Conservation (phyloP, 139 green algal genomes). For the Ettlia oleoabundans region DNA sequence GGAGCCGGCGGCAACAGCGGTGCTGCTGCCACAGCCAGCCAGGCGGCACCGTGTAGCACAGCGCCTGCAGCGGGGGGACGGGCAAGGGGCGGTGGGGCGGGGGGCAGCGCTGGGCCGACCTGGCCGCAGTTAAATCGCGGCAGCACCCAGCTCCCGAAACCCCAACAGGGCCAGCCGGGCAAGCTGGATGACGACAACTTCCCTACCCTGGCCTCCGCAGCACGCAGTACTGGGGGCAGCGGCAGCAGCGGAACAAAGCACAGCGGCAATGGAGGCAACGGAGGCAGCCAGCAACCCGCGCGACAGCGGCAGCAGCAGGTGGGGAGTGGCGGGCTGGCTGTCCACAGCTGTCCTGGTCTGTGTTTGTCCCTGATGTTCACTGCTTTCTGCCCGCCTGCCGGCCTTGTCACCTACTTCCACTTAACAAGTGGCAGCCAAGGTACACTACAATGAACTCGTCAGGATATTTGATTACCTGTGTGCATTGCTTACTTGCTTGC, state of each 20-base stretch:
- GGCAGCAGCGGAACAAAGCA: neutral
- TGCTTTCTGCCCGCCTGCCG: neutral
- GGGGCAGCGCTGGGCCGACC: too few relatives aligned
- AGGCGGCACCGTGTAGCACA: too few relatives aligned
- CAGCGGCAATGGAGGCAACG: neutral
- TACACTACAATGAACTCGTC: too few relatives aligned
- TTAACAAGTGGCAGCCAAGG: too few relatives aligned
- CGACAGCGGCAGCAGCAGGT: neutral
- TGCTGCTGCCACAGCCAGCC: neutral
- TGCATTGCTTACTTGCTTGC: too few relatives aligned
- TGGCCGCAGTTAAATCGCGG: too few relatives aligned
- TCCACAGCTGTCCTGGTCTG: neutral
- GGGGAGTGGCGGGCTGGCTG: neutral
- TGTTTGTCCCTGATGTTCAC: too few relatives aligned
- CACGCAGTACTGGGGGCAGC: neutral
- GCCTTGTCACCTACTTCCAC: neutral
- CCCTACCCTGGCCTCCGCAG: constrained; percentile 13
- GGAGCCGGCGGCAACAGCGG: neutral
- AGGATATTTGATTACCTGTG: neutral
- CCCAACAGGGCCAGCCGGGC: neutral
- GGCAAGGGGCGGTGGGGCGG: too few relatives aligned
- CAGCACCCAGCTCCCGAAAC: neutral
- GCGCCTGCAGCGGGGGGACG: too few relatives aligned
- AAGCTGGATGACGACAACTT: constrained; percentile 12
- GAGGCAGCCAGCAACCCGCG: too few relatives aligned